Base-by-base conservation (phyloP, 768 basidiomycete species). In the Boletus rufocinnamomeus region DNA sequence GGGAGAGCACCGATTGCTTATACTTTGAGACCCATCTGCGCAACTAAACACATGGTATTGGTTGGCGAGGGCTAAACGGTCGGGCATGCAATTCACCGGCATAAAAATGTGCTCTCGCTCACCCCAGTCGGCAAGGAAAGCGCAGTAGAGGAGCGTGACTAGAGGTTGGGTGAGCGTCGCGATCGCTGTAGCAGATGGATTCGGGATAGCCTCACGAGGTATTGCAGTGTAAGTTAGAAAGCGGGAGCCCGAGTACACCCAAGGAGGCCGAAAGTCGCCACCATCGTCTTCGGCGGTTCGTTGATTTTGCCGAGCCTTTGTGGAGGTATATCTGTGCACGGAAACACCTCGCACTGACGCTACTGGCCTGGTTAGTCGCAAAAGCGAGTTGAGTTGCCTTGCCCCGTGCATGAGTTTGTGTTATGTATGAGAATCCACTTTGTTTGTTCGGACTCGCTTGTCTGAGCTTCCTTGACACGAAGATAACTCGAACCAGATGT, bases 81-180 rank as follows among this genome's bases (percentile, higher is more conserved):
- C n/a, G 38, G 44, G 32, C 45, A 52, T 45, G 43, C 58, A 35
- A 77, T 84, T 68, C 61, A 88, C 87, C 25, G 85, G 83, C 70
- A 79, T 81, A 70, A 87, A 89, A 28, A 88, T 84, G 68, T 89
- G 87, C 25, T 89, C 87, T 48, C 77, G 75, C n/a, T 86, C 83
- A 4, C 87, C 87, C 69, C 83, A 89, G 68, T 89, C 86, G 51
- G 82, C 80, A 56, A 85, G 70, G 67, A 89, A 85, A 23, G 85
- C 74, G 3, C 79, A 79, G 60, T 89, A 89, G 4, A 84, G 40
- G 17, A 77, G 67, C n/a, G 80, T 73, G 25, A 75, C 87, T 89
- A 62, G 44, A 58, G 16, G n/a, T 28, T 40, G 50, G 0, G 35
- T 69, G 43, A 60, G 52, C 19, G 10, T 53, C 40, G 41, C 32